phyloP scores from a whole-genome alignment of 179 eudicot species.

The Corrigiola litoralis region DNA sequence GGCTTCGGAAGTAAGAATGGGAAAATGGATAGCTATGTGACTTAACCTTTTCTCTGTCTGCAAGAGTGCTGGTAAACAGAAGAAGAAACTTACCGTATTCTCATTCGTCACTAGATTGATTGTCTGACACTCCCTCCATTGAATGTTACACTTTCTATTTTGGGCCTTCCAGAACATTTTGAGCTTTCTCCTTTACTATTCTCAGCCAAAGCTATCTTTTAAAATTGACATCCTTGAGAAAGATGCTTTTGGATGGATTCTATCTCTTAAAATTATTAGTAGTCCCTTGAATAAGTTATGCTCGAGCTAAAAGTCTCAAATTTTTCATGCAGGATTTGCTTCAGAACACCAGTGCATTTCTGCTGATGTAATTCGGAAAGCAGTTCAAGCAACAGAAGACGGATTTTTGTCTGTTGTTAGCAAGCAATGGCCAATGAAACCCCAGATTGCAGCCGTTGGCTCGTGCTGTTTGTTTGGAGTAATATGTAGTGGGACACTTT shows the following conservation, averaged over 20 bases:
- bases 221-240: not conserved
- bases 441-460: constrained; percentile 95
- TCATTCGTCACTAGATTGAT: not conserved
- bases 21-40: not conserved
- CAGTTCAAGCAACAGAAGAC: constrained; percentile 94
- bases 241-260: not conserved
- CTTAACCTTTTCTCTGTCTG: not conserved
- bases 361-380: constrained; percentile 76
- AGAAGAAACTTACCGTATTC: not conserved
- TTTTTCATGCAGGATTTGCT: constrained; percentile 58
- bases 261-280: not conserved
- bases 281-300: too few species aligned
- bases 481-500: constrained; percentile 70
- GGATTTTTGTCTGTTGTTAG: constrained; percentile 78
- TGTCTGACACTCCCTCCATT: not conserved
- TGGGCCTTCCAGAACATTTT: not conserved
- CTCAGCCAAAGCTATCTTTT: not conserved
- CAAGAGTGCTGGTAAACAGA: not conserved
- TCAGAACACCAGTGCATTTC: constrained; percentile 85
- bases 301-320: not conserved
- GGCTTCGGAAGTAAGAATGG: not conserved
- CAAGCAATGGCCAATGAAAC: constrained; percentile 73
- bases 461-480: constrained; percentile 89
- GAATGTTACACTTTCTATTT: not conserved
- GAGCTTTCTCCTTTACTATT: not conserved